These are phyloP conservation scores for Leonotis leonurus DNA, from an alignment of 257 asterid species.

Conservation along the genomic window DNA sequence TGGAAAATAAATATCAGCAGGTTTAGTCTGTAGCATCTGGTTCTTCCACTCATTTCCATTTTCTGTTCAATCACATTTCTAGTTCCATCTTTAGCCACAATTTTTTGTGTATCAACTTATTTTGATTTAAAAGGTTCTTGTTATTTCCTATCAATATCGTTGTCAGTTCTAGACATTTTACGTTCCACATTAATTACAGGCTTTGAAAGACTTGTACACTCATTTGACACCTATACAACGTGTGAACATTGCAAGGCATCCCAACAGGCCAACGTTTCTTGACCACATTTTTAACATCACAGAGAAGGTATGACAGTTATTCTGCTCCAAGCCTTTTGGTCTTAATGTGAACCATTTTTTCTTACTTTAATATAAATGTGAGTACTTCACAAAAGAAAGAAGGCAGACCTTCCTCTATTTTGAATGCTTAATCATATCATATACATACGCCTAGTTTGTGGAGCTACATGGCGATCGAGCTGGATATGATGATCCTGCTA, in stretches of 20 bases:
- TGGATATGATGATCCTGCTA: slow-evolving; percentile 93
- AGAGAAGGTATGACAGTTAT: slow-evolving; percentile 47
- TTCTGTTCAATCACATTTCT: not conserved
- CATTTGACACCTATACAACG: slow-evolving; percentile 88
- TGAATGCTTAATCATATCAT: slow-evolving; percentile 2
- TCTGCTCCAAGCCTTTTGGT: slow-evolving; percentile 18
- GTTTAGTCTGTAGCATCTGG: slow-evolving; percentile 27
- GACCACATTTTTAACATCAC: slow-evolving; percentile 85
- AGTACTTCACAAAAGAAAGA: not conserved
- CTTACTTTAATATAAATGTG: not conserved
- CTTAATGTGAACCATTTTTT: not conserved
- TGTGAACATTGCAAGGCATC: slow-evolving; percentile 84
- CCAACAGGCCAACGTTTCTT: slow-evolving; percentile 86
- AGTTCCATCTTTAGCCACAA: not conserved
- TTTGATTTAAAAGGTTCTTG: too few relatives aligned
- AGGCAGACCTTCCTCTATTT: not conserved
- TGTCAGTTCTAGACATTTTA: not conserved
- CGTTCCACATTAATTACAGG: slow-evolving; percentile 46
- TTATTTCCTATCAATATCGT: not conserved
- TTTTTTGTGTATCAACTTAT: not conserved
- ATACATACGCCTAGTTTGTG: slow-evolving; percentile 48
- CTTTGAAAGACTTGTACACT: slow-evolving; percentile 64
- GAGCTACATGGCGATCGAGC: slow-evolving; percentile 97
- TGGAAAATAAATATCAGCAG: slow-evolving; percentile 84
- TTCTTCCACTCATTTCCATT: slow-evolving; percentile 8